Evolutionary conservation across 768 basidiomycete species (phyloP), one percentile per base, ranked within the genome.

Genomic region (Suillus clintonianus): DNA sequence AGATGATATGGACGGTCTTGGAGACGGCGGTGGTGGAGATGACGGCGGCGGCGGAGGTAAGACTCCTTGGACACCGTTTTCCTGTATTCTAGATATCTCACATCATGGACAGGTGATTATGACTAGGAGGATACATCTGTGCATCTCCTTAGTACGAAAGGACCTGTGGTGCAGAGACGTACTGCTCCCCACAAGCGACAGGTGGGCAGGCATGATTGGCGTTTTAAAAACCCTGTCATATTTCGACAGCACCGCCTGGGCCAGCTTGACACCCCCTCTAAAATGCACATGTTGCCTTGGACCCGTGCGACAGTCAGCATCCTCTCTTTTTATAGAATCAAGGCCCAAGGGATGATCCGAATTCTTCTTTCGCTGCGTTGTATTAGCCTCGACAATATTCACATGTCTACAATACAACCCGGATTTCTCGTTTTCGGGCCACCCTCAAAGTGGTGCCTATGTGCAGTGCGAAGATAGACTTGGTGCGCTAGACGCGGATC

Each of bases 1-100:
- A 4, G 92, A 94, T 59, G 91, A 94, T 70, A 75, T 84, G 61
- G 93, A 95, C 69, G 89, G 92, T 69, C 74, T 91, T 24, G 91
- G 89, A 6, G 92, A 85, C 10, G 89, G 86, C 0, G 89, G 82
- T 11, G 90, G 83, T 5, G 84, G 75, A 15, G 91, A 85, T 19
- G 90, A 84, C 45, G 89, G 85, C 36, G 89, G 86, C 43, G 89
- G 85, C 63, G 87, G 86, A 53, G 68, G 69, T 74, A 65, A 41
- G 56, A 39, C 15, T 39, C 24, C 17, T 62, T 65, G 68, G 68
- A 41, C 14, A 37, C 14, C 17, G 9, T 4, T 22, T 57, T 53
- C 10, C 50, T 56, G 17, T 7, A 41, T 37, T 56, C 4, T 5
- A 27, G 37, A 24, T 27, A 10, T 27, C 56, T 41, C 39, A 57